These are phyloP conservation scores for Sarocladium strictum DNA, from an alignment of 2,329 filamentous ascomycete genomes.

Conservation along the genomic window DNA sequence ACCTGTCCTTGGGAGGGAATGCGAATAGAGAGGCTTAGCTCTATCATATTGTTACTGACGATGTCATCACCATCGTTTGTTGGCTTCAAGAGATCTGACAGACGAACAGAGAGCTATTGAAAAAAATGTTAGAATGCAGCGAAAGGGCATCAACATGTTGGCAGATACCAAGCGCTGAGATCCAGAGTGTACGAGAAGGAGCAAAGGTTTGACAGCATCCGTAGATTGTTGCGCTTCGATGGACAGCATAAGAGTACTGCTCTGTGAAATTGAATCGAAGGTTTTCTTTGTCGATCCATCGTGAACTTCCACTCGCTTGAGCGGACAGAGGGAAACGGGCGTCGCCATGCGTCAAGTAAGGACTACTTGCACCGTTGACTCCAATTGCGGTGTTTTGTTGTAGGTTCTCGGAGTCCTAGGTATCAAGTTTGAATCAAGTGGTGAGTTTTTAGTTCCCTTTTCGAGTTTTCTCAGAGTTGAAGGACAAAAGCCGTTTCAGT, in stretches of 20 bases:
- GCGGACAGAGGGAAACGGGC: constrained; percentile 24
- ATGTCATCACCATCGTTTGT: constrained; percentile 12
- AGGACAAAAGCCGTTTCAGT: too few species aligned
- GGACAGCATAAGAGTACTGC: constrained; percentile 20
- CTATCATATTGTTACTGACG: constrained; percentile 17
- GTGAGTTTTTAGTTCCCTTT: too few species aligned
- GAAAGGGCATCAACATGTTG: constrained; percentile 3
- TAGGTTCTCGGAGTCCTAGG: background rate
- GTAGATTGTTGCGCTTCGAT: constrained; percentile 19
- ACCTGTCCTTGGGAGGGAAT: constrained; percentile 20
- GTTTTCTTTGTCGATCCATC: constrained; percentile 15
- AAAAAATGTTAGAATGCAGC: background rate
- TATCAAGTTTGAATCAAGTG: background rate
- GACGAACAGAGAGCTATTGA: constrained; percentile 22
- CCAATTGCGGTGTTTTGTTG: background rate
- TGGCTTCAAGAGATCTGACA: constrained; percentile 20
- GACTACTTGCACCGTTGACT: background rate
- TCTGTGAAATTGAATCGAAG: constrained; percentile 17
- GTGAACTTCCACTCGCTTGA: constrained; percentile 23
- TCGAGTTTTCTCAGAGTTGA: background rate
- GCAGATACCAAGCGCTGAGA: constrained; percentile 19
- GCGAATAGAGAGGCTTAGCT: constrained; percentile 15
- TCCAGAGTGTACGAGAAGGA: constrained; percentile 22
- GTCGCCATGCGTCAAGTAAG: constrained; percentile 18
- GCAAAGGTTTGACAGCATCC: constrained; percentile 11